These are phyloP conservation scores for Penicillium lagena DNA, from an alignment of 495 filamentous ascomycete species.

Conservation along the genomic window DNA sequence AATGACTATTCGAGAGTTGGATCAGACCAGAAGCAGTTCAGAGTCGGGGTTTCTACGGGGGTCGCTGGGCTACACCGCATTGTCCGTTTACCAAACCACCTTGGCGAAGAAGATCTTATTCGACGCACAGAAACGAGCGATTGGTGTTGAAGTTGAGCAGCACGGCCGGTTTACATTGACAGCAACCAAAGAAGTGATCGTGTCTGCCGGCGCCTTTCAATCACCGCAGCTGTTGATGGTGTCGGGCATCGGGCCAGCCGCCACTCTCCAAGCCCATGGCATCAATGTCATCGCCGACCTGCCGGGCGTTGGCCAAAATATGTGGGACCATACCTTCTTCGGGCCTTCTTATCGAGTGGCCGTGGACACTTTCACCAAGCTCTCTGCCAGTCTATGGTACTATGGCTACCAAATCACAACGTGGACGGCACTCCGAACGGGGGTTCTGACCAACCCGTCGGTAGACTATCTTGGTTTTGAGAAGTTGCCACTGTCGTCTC, in stretches of 20 bases:
- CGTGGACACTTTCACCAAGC: slow-evolving; percentile 23
- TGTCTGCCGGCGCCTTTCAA: slow-evolving; percentile 47
- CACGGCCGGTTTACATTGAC: slow-evolving; percentile 22
- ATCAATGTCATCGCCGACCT: slow-evolving; percentile 36
- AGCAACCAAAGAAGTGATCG: slow-evolving; percentile 46
- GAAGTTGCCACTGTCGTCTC: slow-evolving; percentile 25
- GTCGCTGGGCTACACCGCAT: not conserved
- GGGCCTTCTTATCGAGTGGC: slow-evolving; percentile 31
- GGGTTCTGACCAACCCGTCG: slow-evolving; percentile 36
- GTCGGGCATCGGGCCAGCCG: slow-evolving; percentile 38
- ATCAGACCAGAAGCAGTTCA: slow-evolving; percentile 30
- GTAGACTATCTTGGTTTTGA: slow-evolving; percentile 44
- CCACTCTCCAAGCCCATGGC: slow-evolving; percentile 17
- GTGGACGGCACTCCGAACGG: slow-evolving; percentile 13
- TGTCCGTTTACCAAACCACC: slow-evolving; percentile 28
- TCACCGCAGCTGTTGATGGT: slow-evolving; percentile 47
- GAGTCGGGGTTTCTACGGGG: slow-evolving; percentile 27
- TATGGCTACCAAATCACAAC: slow-evolving; percentile 1
- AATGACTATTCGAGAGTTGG: slow-evolving; percentile 25
- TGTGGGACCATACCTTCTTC: slow-evolving; percentile 39
- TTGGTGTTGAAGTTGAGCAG: slow-evolving; percentile 9
- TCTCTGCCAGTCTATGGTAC: slow-evolving; percentile 11
- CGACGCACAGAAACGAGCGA: slow-evolving; percentile 12
- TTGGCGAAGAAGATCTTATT: slow-evolving; percentile 38
- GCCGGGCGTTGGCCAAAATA: slow-evolving; percentile 47